Evolutionary conservation across 2,329 filamentous ascomycete genomes (phyloP).

Genomic region (Paraconiothyrium brasiliense): DNA sequence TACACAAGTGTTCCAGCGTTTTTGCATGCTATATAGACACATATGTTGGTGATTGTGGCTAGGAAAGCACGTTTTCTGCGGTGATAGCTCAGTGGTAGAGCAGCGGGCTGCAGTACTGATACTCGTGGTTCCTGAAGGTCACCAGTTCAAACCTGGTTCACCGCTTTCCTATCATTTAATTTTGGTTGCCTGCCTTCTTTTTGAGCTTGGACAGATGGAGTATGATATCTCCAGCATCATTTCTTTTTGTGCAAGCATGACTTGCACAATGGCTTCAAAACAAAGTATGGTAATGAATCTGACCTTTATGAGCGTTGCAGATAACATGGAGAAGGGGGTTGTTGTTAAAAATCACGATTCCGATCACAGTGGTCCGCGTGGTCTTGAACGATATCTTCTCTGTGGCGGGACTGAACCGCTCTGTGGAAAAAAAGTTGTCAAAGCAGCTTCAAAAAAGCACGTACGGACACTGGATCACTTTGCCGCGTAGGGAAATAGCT

Average conservation of each 20-base stretch:
- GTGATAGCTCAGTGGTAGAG: slow-evolving; percentile 16
- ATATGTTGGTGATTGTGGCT: not conserved
- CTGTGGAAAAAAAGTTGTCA: not conserved
- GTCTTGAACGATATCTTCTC: too few species aligned
- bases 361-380: not conserved
- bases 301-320: too few species aligned
- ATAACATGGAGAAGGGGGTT: too few species aligned
- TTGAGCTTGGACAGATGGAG: not conserved
- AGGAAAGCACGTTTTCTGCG: slow-evolving; percentile 3
- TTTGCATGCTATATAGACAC: not conserved
- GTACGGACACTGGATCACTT: not conserved
- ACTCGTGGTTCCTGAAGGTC: slow-evolving; percentile 10
- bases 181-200: not conserved
- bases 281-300: not conserved
- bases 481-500: not conserved
- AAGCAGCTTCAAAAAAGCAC: not conserved
- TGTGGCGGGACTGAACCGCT: too few species aligned
- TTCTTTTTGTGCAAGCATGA: not conserved
- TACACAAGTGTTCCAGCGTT: not conserved
- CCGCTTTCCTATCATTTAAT: not conserved
- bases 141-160: slow-evolving; percentile 16
- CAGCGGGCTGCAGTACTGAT: slow-evolving; percentile 12
- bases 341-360: too few species aligned
- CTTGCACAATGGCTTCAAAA: not conserved
- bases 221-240: not conserved